These are phyloP conservation scores for Coix lacrymajobi DNA, from an alignment of 176 grass and related monocot genomes.

Conservation along the genomic window DNA sequence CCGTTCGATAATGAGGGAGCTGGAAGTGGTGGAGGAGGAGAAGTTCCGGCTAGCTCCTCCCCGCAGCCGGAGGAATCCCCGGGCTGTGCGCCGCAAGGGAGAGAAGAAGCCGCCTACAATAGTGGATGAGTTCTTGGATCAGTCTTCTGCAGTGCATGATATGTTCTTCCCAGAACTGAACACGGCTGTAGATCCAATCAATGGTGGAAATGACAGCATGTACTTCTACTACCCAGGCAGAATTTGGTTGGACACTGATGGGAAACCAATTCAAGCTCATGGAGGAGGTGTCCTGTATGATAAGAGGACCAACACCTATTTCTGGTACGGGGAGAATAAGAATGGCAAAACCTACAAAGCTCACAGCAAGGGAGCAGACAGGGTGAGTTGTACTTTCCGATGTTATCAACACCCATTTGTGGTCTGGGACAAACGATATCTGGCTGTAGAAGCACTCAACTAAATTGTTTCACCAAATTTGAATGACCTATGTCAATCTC, in stretches of 20 bases:
- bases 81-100: slow-evolving; percentile 80
- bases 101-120: slow-evolving; percentile 63
- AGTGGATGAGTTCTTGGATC: slow-evolving; percentile 88
- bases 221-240: slow-evolving; percentile 64
- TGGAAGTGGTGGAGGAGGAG: slow-evolving; percentile 87
- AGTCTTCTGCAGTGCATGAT: slow-evolving; percentile 72
- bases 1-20: slow-evolving; percentile 29
- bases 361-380: slow-evolving; percentile 69
- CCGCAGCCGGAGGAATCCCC: slow-evolving; percentile 72
- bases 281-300: slow-evolving; percentile 93
- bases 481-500: background rate
- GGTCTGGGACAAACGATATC: background rate
- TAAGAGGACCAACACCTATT: slow-evolving; percentile 50
- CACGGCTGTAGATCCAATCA: slow-evolving; percentile 44
- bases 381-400: slow-evolving; percentile 46
- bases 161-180: slow-evolving; percentile 73
- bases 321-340: slow-evolving; percentile 99
- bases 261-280: slow-evolving; percentile 90
- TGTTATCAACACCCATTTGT: slow-evolving; percentile 7
- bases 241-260: slow-evolving; percentile 90
- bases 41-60: slow-evolving; percentile 45
- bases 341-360: slow-evolving; percentile 81
- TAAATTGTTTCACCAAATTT: background rate
- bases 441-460: background rate
- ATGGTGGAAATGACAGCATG: slow-evolving; percentile 45